Evolutionary conservation across 2,329 filamentous ascomycete genomes (phyloP).

Genomic region (Fusarium napiforme): DNA sequence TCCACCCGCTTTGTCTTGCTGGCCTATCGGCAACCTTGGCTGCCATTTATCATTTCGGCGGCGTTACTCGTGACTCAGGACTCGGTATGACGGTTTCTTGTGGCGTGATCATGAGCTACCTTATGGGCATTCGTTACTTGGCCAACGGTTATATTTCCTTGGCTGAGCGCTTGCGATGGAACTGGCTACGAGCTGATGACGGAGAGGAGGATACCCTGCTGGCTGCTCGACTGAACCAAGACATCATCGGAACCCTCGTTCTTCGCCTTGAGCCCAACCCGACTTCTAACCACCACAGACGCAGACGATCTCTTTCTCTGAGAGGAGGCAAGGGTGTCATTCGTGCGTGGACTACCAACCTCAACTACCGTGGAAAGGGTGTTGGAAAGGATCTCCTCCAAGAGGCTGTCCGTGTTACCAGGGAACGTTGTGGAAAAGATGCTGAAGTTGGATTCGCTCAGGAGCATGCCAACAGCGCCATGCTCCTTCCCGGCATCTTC

Average conservation of each 20-base stretch:
- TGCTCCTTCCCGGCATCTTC: constrained; percentile 71
- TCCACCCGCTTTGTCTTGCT: constrained; percentile 67
- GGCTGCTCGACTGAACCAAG: constrained; percentile 73
- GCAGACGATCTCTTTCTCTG: constrained; percentile 53
- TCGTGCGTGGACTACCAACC: constrained; percentile 82
- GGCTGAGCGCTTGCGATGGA: constrained; percentile 70
- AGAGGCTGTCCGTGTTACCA: constrained; percentile 75
- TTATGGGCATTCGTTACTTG: constrained; percentile 69
- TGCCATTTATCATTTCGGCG: constrained; percentile 59
- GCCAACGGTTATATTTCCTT: constrained; percentile 70
- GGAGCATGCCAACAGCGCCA: constrained; percentile 79
- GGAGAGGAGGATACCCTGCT: constrained; percentile 68
- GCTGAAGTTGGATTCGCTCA: constrained; percentile 77
- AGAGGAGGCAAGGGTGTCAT: constrained; percentile 75
- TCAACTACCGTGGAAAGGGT: constrained; percentile 75
- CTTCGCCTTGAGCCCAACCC: constrained; percentile 68
- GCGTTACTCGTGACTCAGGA: constrained; percentile 61
- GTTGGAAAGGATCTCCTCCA: constrained; percentile 78
- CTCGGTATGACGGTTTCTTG: constrained; percentile 67
- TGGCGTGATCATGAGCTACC: constrained; percentile 70
- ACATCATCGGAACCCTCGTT: constrained; percentile 77
- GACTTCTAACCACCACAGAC: constrained; percentile 47
- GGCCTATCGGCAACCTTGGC: constrained; percentile 58
- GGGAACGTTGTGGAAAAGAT: constrained; percentile 74
- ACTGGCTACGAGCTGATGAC: constrained; percentile 64